phyloP scores from a whole-genome alignment of 2,329 filamentous ascomycete species.

The Remersonia thermophila region DNA sequence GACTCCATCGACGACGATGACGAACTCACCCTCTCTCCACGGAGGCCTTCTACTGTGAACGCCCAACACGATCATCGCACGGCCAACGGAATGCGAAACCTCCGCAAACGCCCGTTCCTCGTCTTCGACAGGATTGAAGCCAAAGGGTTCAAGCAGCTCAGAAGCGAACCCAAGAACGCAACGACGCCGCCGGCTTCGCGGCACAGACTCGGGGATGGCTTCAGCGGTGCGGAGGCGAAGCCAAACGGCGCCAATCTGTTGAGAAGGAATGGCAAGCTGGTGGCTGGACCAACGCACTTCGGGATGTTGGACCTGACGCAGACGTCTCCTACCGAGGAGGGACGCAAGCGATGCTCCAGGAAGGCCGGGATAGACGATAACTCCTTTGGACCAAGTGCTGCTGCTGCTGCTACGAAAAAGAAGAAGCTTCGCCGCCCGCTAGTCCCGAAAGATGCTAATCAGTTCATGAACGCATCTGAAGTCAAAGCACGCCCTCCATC shows the following conservation, averaged over 20 bases:
- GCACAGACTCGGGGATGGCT: slow-evolving; percentile 13
- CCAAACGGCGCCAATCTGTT: slow-evolving; percentile 11
- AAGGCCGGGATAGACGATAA: slow-evolving; percentile 3
- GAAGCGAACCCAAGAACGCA: neutral
- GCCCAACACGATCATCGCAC: slow-evolving; percentile 1
- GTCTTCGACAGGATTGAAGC: slow-evolving; percentile 11
- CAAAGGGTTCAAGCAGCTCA: slow-evolving; percentile 16
- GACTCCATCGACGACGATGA: slow-evolving; percentile 2
- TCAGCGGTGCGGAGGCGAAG: slow-evolving; percentile 14
- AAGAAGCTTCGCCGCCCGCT: slow-evolving; percentile 5
- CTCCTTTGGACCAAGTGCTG: too few relatives aligned
- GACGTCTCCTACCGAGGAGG: slow-evolving; percentile 2
- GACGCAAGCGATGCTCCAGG: neutral
- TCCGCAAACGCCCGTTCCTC: slow-evolving; percentile 12
- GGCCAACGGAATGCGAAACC: neutral
- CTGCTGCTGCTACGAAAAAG: neutral
- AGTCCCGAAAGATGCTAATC: slow-evolving; percentile 2
- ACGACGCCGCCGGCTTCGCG: too few relatives aligned
- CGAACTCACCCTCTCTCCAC: neutral
- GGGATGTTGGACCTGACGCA: slow-evolving; percentile 16
- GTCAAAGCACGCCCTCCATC: neutral
- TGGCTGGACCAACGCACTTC: neutral
- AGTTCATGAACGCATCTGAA: neutral
- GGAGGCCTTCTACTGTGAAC: neutral
- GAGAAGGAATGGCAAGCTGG: slow-evolving; percentile 8